Evolutionary conservation across 75 land plant genomes (phyloP).

Genomic region (Isoetes taiwanensis): DNA sequence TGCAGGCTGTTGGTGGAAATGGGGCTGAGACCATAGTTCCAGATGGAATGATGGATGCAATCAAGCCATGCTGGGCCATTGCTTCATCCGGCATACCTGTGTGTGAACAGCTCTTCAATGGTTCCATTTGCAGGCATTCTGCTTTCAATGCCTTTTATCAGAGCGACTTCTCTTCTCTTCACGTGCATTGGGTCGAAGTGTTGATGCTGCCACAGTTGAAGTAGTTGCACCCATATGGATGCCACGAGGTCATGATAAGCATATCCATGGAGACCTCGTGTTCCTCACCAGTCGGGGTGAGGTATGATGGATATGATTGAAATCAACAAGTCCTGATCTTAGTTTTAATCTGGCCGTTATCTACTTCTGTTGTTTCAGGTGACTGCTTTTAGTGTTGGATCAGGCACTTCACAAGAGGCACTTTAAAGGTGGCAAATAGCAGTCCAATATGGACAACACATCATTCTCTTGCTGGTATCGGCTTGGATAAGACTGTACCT

Average conservation of each 20-base stretch:
- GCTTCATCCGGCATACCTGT: slow-evolving; percentile 97
- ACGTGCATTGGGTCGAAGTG: slow-evolving; percentile 35
- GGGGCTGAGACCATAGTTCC: slow-evolving; percentile 74
- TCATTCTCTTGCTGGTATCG: slow-evolving; percentile 55
- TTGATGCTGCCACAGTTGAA: slow-evolving; percentile 49
- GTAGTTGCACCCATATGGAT: slow-evolving; percentile 79
- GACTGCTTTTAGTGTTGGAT: background rate
- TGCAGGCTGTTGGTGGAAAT: slow-evolving; percentile 83
- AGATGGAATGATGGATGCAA: slow-evolving; percentile 77
- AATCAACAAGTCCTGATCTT: too few species aligned
- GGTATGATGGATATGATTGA: slow-evolving; percentile 36
- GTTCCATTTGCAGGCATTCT: slow-evolving; percentile 75
- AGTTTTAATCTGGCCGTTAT: too few species aligned
- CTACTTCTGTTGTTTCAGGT: too few species aligned
- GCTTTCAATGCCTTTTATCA: slow-evolving; percentile 63
- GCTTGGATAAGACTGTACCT: slow-evolving; percentile 44
- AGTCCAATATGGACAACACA: slow-evolving; percentile 84
- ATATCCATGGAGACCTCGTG: slow-evolving; percentile 83
- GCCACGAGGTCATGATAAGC: slow-evolving; percentile 57
- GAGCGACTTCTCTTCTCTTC: slow-evolving; percentile 52
- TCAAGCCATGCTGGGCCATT: slow-evolving; percentile 91
- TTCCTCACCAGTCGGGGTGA: slow-evolving; percentile 91
- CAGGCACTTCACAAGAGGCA: slow-evolving; percentile 74
- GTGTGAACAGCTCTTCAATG: slow-evolving; percentile 85
- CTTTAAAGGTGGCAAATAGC: slow-evolving; percentile 69